Conservation (phyloP, 176 grass and related monocot genomes). For the Eragrostis nindensis region DNA sequence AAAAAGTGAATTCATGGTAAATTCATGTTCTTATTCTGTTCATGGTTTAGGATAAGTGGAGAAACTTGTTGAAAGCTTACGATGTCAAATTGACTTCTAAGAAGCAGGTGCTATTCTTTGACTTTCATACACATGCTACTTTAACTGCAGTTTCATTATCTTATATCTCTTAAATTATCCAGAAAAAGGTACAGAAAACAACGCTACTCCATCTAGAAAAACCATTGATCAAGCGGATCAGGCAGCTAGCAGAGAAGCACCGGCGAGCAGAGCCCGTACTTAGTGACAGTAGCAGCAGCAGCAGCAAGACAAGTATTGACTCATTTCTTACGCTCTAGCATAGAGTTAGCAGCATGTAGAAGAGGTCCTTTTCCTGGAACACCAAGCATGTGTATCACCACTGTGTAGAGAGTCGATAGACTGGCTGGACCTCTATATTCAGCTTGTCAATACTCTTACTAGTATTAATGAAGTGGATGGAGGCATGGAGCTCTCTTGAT, state of each 20-base stretch:
- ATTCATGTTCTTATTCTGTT: neutral
- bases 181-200: neutral
- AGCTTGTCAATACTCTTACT: neutral
- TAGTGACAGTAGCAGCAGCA: neutral
- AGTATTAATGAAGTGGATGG: constrained; percentile 1
- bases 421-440: neutral
- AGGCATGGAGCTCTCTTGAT: neutral
- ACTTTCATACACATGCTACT: neutral
- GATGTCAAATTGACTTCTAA: neutral
- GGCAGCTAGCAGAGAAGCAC: neutral
- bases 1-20: constrained; percentile 4
- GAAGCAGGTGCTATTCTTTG: neutral
- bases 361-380: neutral
- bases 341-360: constrained; percentile 6
- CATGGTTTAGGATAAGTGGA: constrained; percentile 36
- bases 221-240: constrained; percentile 21
- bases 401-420: neutral
- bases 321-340: neutral
- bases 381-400: neutral
- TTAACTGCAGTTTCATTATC: neutral
- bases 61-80: constrained; percentile 18
- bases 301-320: neutral
- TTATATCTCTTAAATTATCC: neutral
- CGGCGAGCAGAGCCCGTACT: neutral
- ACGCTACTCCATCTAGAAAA: neutral